Evolutionary conservation across 176 grass and related monocot genomes (phyloP).

Genomic region (bread wheat (Triticum aestivum)): DNA sequence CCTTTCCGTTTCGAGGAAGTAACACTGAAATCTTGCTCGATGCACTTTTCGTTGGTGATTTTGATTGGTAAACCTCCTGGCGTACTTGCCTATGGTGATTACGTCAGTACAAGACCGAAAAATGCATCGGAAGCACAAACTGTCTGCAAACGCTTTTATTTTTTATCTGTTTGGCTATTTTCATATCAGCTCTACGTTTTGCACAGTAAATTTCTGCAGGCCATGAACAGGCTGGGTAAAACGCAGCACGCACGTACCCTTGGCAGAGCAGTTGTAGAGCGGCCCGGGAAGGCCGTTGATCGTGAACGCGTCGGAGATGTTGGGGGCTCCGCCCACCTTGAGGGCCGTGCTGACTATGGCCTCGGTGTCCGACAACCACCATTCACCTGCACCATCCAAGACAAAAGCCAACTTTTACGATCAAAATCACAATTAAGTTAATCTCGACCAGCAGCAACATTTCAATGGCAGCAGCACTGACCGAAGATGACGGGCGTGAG

Average conservation of each 20-base stretch:
- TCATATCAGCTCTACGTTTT: background rate
- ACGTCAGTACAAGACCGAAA: no score
- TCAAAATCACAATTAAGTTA: background rate
- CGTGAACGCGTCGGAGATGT: slow-evolving; percentile 63
- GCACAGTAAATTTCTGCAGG: no score
- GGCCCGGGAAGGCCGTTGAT: slow-evolving; percentile 66
- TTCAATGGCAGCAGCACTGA: background rate
- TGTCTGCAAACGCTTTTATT: background rate
- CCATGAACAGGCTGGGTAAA: background rate
- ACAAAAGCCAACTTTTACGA: background rate
- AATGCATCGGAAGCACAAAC: background rate
- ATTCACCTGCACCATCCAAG: slow-evolving; percentile 39
- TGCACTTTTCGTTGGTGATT: slow-evolving; percentile 8
- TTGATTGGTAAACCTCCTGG: slow-evolving; percentile 4
- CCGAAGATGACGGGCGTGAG: slow-evolving; percentile 63
- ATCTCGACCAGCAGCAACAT: no score
- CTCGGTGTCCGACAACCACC: slow-evolving; percentile 64
- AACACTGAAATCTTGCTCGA: slow-evolving; percentile 14
- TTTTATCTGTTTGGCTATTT: no score
- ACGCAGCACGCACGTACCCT: slow-evolving; percentile 15
- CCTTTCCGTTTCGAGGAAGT: slow-evolving; percentile 31
- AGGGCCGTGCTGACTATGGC: slow-evolving; percentile 38
- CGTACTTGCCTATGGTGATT: background rate
- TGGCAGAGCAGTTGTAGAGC: slow-evolving; percentile 52
- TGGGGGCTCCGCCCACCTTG: slow-evolving; percentile 37